Evolutionary conservation across 176 grass and related monocot genomes (phyloP), one percentile per base, ranked within the genome.

Genomic region (Poa pratensis): DNA sequence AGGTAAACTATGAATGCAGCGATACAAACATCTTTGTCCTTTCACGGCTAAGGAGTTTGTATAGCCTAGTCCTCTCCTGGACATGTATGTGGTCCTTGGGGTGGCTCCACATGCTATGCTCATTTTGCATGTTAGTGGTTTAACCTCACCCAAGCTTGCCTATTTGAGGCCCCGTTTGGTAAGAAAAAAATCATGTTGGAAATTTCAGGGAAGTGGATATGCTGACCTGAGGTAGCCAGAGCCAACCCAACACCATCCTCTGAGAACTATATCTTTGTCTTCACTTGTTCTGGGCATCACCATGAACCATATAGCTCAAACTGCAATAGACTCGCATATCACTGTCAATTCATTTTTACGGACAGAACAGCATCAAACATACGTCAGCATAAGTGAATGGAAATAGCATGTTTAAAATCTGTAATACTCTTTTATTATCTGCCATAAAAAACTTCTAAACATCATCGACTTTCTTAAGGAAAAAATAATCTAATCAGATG

Each of bases 351-450:
- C 63, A 63, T 7, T 52, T 50, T 42, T 51, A 17, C 30, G 22
- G 46, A 30, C 34, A 28, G 9, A 64, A 20, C 35, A 23, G 3
- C 42, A 80, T 16, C 60, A 10, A 63, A 63, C 60, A 40, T 23
- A 27, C 23, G 73, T 42, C 18, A 74, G 51, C 34, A 46, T 5
- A 50, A 28, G 5, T 19, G 7, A 57, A 45, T 30, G 42, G 30
- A 63, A 16, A 84, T 48, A 32, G 18, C 32, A 52, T 30, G 9
- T 39, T 7, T 17, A 18, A 39, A 34, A 35, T 10, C 16, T 65
- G 30, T 18, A 64, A 30, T 73, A 45, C 0, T 23, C 16, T 45
- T 11, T 2, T 17, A 35, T 76, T 76, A 48, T 93, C 93, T 95
- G 62, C 9, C 83, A 69, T 46, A 26, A 72, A 43, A 50, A 63